phyloP scores from a whole-genome alignment of 805 yeast genomes.

The Yamadazyma tumulicola region DNA sequence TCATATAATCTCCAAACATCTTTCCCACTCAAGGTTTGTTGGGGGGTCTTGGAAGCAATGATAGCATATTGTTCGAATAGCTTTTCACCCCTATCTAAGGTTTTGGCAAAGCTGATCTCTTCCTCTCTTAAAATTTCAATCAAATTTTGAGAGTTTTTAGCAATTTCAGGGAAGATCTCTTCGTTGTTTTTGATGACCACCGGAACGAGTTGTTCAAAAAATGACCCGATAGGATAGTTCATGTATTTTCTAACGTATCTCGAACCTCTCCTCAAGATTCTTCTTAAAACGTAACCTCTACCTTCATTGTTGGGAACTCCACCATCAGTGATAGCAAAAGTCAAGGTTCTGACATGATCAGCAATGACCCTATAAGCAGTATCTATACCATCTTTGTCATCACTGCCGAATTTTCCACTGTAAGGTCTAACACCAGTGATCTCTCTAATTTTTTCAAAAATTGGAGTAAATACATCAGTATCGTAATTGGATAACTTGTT shows the following conservation, averaged over 20 bases:
- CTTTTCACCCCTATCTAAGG: conserved; percentile 97
- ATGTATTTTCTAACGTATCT: conserved; percentile 95
- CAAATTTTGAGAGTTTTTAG: conserved; percentile 64
- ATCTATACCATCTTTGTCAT: conserved; percentile 91
- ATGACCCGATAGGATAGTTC: conserved; percentile 91
- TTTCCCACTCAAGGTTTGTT: conserved; percentile 78
- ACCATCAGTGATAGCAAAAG: conserved; percentile 96
- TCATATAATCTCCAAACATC: conserved; percentile 99
- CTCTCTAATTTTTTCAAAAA: conserved; percentile 82
- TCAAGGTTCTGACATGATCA: conserved; percentile 95
- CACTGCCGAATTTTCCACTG: conserved; percentile 88
- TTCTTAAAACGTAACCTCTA: conserved; percentile 95
- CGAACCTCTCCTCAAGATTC: conserved; percentile 96
- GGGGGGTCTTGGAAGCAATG: conserved; percentile 70
- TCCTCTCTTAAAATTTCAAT: conserved; percentile 94
- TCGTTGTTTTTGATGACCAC: conserved; percentile 85
- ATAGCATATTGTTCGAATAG: conserved; percentile 90
- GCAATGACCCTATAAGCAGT: conserved; percentile 98
- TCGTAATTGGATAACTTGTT: conserved; percentile 91
- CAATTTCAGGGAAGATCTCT: conserved; percentile 89
- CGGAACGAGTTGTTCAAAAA: conserved; percentile 89
- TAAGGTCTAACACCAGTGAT: conserved; percentile 91
- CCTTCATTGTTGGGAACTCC: conserved; percentile 99
- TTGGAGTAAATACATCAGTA: conserved; percentile 92
- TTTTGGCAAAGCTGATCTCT: conserved; percentile 90